Base-by-base conservation (phyloP, 345 rosid genomes). In the Ceriops zippeliana region DNA sequence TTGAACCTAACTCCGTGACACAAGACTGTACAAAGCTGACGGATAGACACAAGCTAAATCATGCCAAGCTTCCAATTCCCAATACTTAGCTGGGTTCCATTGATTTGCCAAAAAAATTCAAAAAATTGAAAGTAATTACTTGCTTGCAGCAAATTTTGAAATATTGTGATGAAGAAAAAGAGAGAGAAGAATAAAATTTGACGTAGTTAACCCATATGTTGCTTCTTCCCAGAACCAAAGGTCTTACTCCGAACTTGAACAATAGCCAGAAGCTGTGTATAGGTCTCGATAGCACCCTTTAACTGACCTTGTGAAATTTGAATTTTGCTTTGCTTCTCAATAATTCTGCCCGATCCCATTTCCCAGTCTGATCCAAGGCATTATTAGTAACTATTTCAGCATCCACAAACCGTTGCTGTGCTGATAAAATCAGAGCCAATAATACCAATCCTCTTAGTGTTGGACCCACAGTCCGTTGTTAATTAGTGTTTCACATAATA, bases 331-430 rank as follows among this genome's bases (percentile, higher is more conserved):
- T 86, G 65, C 89, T 79, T 77, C 86, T 84, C 86, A 91, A 77
- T 63, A 91, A 79, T 68, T 86, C 92, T 75, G 91, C 92, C 57
- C 87, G 92, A 59, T 89, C 92, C 96, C 91, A 91, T 74, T 82
- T 86, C 58, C 84, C 88, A 47, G 90, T 85, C 73, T 89, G 88
- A 16, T 89, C 89, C 73, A 91, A 76, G 21, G 91, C 97, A 7
- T 85, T 87, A 66, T 54, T 79, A n/a, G 85, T 78, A 24, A 87
- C 70, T 8, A 70, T 79, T 80, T 87, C 97, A 16, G 90, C 91
- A 51, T 86, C 90, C 34, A 59, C 52, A 70, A 76, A 86, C 71
- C 73, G 80, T 68, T 85, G 85, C 78, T 83, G 87, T 46, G 96
- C 96, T 0, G 97, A 91, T 65, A 89, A 83, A 79, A 89, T 81